phyloP scores from a whole-genome alignment of 2,329 filamentous ascomycete genomes.

The Aureobasidium lini region DNA sequence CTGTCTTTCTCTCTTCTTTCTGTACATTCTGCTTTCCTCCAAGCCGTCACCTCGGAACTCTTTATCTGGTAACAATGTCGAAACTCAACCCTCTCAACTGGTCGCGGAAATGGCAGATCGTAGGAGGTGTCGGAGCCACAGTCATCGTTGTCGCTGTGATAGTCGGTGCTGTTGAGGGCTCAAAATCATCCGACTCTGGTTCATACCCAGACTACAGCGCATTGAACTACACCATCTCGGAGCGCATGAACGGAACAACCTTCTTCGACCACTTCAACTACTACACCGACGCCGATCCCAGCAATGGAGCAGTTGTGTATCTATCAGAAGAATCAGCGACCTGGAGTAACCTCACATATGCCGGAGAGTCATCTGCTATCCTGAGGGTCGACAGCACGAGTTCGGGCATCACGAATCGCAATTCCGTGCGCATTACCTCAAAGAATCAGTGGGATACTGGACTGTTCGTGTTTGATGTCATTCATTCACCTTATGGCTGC shows the following conservation, averaged over 20 bases:
- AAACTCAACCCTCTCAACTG: constrained; percentile 23
- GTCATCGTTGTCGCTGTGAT: not conserved
- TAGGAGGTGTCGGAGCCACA: constrained; percentile 11
- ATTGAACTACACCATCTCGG: constrained; percentile 21
- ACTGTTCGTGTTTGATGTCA: constrained; percentile 59
- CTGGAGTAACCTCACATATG: constrained; percentile 24
- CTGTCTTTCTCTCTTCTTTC: too few relatives aligned
- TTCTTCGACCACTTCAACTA: constrained; percentile 47
- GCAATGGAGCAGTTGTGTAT: constrained; percentile 44
- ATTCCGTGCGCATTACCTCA: constrained; percentile 57
- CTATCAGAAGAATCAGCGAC: constrained; percentile 18
- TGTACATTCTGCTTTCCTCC: too few relatives aligned
- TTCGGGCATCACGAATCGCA: constrained; percentile 41
- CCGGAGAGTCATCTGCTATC: constrained; percentile 20
- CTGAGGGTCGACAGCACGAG: constrained; percentile 22
- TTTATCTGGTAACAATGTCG: constrained; percentile 8
- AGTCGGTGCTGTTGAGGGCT: not conserved
- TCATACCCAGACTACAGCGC: constrained; percentile 23
- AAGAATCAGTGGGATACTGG: constrained; percentile 53
- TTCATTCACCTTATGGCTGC: constrained; percentile 57
- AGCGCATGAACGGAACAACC: constrained; percentile 33
- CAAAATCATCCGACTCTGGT: not conserved
- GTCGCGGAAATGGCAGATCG: constrained; percentile 18
- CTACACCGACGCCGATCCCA: constrained; percentile 40
- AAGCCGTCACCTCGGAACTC: too few relatives aligned